Base-by-base conservation (phyloP, 345 rosid genomes). In the Anacardium occidentale region DNA sequence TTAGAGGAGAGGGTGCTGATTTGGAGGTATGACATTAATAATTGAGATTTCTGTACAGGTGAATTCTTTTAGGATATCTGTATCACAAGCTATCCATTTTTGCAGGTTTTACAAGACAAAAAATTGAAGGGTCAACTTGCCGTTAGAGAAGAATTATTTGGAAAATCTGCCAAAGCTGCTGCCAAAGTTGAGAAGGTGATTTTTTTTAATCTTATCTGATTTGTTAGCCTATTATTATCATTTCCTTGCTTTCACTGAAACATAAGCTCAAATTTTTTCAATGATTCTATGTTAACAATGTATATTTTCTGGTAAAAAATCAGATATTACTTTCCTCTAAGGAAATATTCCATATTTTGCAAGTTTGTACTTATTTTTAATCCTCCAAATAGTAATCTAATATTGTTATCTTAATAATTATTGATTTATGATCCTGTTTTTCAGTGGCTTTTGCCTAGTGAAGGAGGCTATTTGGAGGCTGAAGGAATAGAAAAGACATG, bases 401-500 rank as follows among this genome's bases (percentile, higher is more conserved):
- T 12, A 70, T 12, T 44, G 11, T 68, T 3, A 37, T 55, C 48
- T 24, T 18, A 14, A 50, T 66, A 5, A 53, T 53, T 51, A 42
- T 26, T 70, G 42, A 42, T 48, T 55, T 60, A 14, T 60, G 71
- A 55, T 70, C 32, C 51, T 81, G 75, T 51, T 63, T 48, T 75
- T 65, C 76, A 96, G 98, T 93, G 97, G 97, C 97, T 93, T 75
- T 60, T 85, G 80, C 96, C 99, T 0, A 91, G 85, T 72, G 85
- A 83, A 68, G 93, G 92, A 73, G 94, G 97, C 4, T 91, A 80
- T 83, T 80, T 96, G 78, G 99, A 88, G 86, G 73, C 92, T 12
- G 98, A 96, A 20, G 97, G 96, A 73, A 63, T 89, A 68, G 98
- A 96, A 67, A 96, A 88, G 84, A 88, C 97, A 66, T 89, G 90